phyloP scores from a whole-genome alignment of 2,329 filamentous ascomycete genomes.

The Botryotinia calthae region DNA sequence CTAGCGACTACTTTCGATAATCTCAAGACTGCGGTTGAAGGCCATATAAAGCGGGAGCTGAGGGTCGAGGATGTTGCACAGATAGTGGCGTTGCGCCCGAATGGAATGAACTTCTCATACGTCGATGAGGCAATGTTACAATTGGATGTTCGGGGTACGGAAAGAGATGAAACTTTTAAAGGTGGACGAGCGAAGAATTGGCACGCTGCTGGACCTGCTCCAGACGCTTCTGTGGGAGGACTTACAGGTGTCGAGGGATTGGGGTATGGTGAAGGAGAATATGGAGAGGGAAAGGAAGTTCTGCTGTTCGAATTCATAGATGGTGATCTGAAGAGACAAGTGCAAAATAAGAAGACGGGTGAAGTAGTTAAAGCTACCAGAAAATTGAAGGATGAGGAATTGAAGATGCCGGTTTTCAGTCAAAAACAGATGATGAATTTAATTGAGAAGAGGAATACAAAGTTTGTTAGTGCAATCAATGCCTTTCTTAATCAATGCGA shows the following conservation, averaged over 20 bases:
- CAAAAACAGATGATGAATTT: constrained; percentile 87
- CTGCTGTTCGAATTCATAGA: constrained; percentile 91
- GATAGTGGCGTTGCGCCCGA: constrained; percentile 74
- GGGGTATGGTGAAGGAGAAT: constrained; percentile 34
- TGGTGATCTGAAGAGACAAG: constrained; percentile 81
- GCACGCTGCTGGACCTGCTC: constrained; percentile 48
- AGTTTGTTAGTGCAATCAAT: constrained; percentile 76
- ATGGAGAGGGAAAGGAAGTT: constrained; percentile 59
- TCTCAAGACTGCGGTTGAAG: constrained; percentile 79
- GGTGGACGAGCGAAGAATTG: constrained; percentile 53
- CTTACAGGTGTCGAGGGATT: constrained; percentile 50
- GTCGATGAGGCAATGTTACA: constrained; percentile 82
- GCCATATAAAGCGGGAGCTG: constrained; percentile 70
- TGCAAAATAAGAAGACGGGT: constrained; percentile 68
- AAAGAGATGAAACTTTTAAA: constrained; percentile 63
- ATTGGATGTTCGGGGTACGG: constrained; percentile 70
- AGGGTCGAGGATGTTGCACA: constrained; percentile 76
- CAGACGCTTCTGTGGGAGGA: constrained; percentile 57
- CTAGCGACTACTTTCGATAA: constrained; percentile 89
- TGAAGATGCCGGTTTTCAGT: constrained; percentile 90
- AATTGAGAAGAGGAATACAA: constrained; percentile 85
- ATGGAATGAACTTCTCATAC: constrained; percentile 78
- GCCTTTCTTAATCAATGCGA: constrained; percentile 73
- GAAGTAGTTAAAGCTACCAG: constrained; percentile 66
- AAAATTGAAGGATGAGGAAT: constrained; percentile 70